Base-by-base conservation (phyloP, 768 basidiomycete species). In the Thelephora ganbajun region DNA sequence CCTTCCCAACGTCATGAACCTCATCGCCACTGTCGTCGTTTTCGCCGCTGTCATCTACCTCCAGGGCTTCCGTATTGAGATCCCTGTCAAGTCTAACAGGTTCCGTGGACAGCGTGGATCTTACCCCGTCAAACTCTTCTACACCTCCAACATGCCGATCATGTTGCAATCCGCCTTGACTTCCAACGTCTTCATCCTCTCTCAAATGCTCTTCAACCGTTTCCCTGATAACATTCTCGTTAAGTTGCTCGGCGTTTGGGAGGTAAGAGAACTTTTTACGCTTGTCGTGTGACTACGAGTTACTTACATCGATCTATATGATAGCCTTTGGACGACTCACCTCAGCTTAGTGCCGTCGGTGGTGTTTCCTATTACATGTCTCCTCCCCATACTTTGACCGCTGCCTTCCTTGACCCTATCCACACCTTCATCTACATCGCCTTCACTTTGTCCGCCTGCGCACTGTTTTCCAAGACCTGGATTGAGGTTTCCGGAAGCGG, bases 141-240 rank as follows among this genome's bases (percentile, higher is more conserved):
- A 98, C 68, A 98, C 96, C 13, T 84, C 80, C 39, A 99, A 98
- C 71, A 99, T 97, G 94, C 94, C 94, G 49, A 98, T 99, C 72
- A 99, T 99, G 94, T 77, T 98, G 51, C 88, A 98, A 68, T 81
- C 78, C 12, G 93, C 93, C 12, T 70, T 98, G 48, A 90, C 90
- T 1, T 83, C 80, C 49, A 94, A 99, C 63, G 80, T 99, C 26
- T 98, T 92, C 70, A 87, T 98, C 65, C 74, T 98, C 57, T 86
- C 80, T 26, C 96, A 98, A 67, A 98, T 98, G 93, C 76, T 98
- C 51, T 81, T 83, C 35, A 74, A 72, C 33, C 77, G 94, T 12
- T 98, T 94, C 80, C 96, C 96, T 0, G 69, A 71, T 54, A 96
- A 96, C 71, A 63, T 97, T 53, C 70, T 98, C 53, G 90, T 98